These are phyloP conservation scores for Apiotrichum domesticum DNA, from an alignment of 1,284 basidiomycete genomes.

Conservation along the genomic window DNA sequence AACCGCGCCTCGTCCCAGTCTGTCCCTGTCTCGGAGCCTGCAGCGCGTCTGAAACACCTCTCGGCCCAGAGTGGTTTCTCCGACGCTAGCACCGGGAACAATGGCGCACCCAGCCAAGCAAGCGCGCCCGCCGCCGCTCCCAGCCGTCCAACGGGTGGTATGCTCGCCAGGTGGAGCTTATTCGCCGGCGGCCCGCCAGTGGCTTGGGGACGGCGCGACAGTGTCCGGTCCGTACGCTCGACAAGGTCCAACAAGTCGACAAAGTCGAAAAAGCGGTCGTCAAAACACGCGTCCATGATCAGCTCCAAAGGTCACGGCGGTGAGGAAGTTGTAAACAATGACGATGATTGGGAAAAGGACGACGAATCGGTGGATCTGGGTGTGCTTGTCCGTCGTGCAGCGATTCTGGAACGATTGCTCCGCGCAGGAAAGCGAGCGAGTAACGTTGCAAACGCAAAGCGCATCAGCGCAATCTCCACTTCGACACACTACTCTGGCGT, in stretches of 20 bases:
- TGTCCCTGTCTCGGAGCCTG: not conserved
- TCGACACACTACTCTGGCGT: slow-evolving; percentile 3
- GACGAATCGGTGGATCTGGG: slow-evolving; percentile 21
- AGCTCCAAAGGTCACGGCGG: not conserved
- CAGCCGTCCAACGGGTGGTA: not conserved
- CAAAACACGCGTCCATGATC: not conserved
- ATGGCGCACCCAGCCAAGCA: not conserved
- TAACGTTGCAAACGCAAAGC: slow-evolving; percentile 2
- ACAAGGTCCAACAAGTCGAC: slow-evolving; percentile 1
- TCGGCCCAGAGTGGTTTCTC: slow-evolving; percentile 3
- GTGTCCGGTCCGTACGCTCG: slow-evolving; percentile 4
- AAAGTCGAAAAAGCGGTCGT: slow-evolving; percentile 2
- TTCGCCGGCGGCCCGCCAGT: slow-evolving; percentile 16
- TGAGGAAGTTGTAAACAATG: not conserved
- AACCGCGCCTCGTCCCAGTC: not conserved
- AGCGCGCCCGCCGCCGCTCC: not conserved
- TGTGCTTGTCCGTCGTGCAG: slow-evolving; percentile 30
- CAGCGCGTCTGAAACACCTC: slow-evolving; percentile 1
- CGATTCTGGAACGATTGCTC: slow-evolving; percentile 34
- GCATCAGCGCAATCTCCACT: slow-evolving; percentile 3
- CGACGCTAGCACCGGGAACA: not conserved
- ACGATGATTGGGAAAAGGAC: not conserved
- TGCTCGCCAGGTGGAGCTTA: slow-evolving; percentile 1
- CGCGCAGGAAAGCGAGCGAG: slow-evolving; percentile 31
- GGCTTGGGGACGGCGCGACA: slow-evolving; percentile 15